Conservation (phyloP, 345 rosid species). For the Noccaea bulbosa region DNA sequence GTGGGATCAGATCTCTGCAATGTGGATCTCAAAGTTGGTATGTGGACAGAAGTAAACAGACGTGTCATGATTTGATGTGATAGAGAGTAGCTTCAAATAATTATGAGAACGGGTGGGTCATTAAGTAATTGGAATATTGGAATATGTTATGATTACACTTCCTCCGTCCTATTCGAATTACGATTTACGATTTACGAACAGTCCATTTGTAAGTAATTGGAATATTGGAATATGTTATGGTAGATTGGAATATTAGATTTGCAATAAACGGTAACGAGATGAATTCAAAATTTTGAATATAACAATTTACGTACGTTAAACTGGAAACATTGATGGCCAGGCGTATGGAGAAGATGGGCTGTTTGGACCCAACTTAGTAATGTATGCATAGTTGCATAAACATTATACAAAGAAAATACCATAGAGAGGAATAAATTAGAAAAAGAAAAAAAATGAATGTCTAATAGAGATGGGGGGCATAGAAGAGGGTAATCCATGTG, state of each 20-base stretch:
- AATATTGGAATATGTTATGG: background rate
- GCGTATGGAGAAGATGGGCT: conserved; percentile 35
- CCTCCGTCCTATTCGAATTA: background rate
- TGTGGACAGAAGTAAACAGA: conserved; percentile 22
- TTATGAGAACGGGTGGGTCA: conserved; percentile 10
- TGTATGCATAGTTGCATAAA: conserved; percentile 26
- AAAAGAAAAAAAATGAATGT: conserved; percentile 8
- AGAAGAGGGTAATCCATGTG: conserved; percentile 41
- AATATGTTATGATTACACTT: no score
- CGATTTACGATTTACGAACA: no score
- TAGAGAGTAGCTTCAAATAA: background rate
- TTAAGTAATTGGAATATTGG: no score
- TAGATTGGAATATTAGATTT: background rate
- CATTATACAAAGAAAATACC: conserved; percentile 4
- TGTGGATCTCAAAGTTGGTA: conserved; percentile 29
- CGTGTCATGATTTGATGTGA: conserved; percentile 12
- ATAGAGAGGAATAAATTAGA: conserved; percentile 2
- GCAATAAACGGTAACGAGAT: background rate
- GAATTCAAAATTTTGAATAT: background rate
- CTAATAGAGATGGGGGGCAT: conserved; percentile 40
- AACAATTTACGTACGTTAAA: background rate
- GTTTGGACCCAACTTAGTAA: conserved; percentile 38
- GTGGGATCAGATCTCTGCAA: conserved; percentile 10
- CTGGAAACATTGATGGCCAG: conserved; percentile 28
- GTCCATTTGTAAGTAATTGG: no score